A percentile compares a stretch with the other conserved stretches of the same genome.
Conservation (phyloP, 257 asterid species). For the Nicotiana tabacum region DNA sequence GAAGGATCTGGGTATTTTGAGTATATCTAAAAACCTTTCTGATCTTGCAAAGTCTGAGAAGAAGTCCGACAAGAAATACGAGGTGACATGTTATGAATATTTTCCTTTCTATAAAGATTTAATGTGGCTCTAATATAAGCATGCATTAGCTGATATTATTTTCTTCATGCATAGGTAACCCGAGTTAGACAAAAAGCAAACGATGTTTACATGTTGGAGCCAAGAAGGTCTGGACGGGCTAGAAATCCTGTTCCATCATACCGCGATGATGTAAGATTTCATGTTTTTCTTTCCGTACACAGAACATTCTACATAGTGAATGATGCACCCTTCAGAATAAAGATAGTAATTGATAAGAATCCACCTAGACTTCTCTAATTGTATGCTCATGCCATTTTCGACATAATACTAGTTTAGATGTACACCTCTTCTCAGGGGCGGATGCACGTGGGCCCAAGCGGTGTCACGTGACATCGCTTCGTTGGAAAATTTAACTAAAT, state of each 20-base stretch:
- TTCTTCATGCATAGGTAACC: constrained; percentile 31
- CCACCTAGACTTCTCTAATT: background rate
- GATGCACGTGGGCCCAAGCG: too few relatives aligned
- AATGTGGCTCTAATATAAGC: background rate
- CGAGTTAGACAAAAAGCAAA: constrained; percentile 27
- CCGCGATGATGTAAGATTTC: constrained; percentile 64
- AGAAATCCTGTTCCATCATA: constrained; percentile 62
- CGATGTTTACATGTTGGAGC: constrained; percentile 39
- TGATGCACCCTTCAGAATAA: background rate
- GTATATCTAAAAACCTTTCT: constrained; percentile 53
- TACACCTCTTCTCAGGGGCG: background rate
- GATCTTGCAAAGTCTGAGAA: constrained; percentile 42
- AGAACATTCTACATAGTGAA: background rate
- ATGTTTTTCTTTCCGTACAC: background rate
- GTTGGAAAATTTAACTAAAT: too few relatives aligned
- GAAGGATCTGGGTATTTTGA: constrained; percentile 79
- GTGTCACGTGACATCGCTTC: too few relatives aligned
- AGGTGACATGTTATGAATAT: constrained; percentile 34
- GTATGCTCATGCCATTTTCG: background rate
- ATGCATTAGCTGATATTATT: background rate
- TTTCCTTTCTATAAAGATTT: background rate
- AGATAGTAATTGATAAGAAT: background rate
- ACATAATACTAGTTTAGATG: background rate
- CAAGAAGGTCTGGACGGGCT: constrained; percentile 79
- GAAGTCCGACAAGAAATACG: constrained; percentile 26